Base-by-base conservation (phyloP, 73 alveolate genomes). In the Urostyla sp. region DNA sequence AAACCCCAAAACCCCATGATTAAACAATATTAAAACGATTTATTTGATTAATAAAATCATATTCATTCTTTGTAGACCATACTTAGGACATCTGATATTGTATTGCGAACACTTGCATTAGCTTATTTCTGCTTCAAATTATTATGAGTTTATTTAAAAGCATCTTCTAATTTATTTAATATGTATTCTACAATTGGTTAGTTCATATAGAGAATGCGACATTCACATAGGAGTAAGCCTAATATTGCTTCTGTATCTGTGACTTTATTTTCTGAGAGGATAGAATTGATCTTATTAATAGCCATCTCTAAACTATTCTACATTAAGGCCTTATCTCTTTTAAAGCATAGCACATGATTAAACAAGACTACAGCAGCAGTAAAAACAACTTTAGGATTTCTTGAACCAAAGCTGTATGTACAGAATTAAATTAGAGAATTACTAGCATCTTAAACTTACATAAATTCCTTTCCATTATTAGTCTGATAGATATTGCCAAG, bases 401-500 rank as follows among this genome's bases (percentile, higher is more conserved):
- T 51, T 21, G 90, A 80, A 13, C 43, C 51, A 21, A 80, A 66
- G 32, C 83, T 60, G 49, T 44, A 80, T 0, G 79, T 51, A 37
- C 76, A 61, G 67, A 80, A 80, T 45, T 63, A 16, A 0, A 80
- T 45, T 13, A 80, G 23, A n/a, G 51, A 28, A 1, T 4, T 7
- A n/a, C 79, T 30, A n/a, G 58, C 79, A 1, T 80, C 90, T 3
- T 44, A 53, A 11, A 50, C 67, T 0, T 40, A 43, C 53, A 80
- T 0, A 34, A 28, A 59, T 0, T 80, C 63, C 50, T 27, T 63
- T 11, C 78, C 79, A 0, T 20, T 1, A 0, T 40, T 54, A 1
- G 84, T 48, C 31, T 73, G 56, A 32, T 59, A 80, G 63, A 80
- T 43, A 51, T 80, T 80, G 16, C 75, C 69, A 6, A 80, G 84